Evolutionary conservation across 1,284 basidiomycete genomes (phyloP).

Genomic region (Violaceomyces palustris): DNA sequence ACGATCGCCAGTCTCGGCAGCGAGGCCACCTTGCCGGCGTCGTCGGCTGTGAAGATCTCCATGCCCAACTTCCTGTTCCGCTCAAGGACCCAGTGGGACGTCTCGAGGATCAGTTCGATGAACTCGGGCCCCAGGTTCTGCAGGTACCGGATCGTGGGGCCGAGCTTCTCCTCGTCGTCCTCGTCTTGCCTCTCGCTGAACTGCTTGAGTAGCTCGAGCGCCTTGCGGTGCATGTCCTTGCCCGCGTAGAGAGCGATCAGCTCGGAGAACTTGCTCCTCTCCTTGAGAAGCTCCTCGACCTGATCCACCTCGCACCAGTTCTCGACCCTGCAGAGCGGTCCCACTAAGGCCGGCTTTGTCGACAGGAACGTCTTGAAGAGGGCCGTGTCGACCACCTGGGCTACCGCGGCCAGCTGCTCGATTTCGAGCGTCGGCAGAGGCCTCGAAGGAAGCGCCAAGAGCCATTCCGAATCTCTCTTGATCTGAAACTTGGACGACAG

Average conservation of each 20-base stretch:
- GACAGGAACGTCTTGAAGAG: slow-evolving; percentile 88
- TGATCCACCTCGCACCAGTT: slow-evolving; percentile 98
- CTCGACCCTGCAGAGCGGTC: slow-evolving; percentile 78
- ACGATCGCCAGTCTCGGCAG: slow-evolving; percentile 53
- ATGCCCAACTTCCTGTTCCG: slow-evolving; percentile 68
- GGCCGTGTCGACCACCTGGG: slow-evolving; percentile 91
- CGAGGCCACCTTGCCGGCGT: slow-evolving; percentile 66
- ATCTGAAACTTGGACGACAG: slow-evolving; percentile 30
- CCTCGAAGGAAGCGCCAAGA: slow-evolving; percentile 31
- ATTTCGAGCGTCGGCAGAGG: slow-evolving; percentile 31
- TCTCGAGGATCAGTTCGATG: slow-evolving; percentile 38
- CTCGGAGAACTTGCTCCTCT: slow-evolving; percentile 82
- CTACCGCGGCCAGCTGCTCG: slow-evolving; percentile 58
- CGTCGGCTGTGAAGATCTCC: slow-evolving; percentile 92
- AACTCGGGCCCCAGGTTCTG: slow-evolving; percentile 66
- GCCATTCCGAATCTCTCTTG: slow-evolving; percentile 30
- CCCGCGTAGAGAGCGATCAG: slow-evolving; percentile 86
- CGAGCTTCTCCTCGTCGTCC: slow-evolving; percentile 72
- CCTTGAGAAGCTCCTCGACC: slow-evolving; percentile 79
- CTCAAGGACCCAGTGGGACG: slow-evolving; percentile 78
- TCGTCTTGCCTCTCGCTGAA: slow-evolving; percentile 62
- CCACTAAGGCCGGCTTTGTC: slow-evolving; percentile 75
- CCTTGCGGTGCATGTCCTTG: slow-evolving; percentile 90
- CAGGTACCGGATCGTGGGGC: slow-evolving; percentile 80
- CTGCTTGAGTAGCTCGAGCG: slow-evolving; percentile 74